Percentiles rank a stretch among this genome's conserved stretches.
Evolutionary conservation across 2,329 filamentous ascomycete species (phyloP).

Genomic region (Thermothelomyces thermophilus): DNA sequence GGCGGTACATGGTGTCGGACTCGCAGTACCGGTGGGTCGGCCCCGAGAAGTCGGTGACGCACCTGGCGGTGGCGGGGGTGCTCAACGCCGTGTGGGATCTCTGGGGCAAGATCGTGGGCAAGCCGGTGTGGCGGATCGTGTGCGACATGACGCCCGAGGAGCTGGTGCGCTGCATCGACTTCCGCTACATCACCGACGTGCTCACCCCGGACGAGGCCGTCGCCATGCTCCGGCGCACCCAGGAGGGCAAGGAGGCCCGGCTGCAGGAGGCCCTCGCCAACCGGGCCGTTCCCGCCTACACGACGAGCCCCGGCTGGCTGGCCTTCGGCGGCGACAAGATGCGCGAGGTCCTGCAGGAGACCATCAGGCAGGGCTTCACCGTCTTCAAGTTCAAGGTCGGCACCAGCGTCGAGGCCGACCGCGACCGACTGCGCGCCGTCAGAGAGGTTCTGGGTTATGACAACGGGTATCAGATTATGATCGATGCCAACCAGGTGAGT

Average conservation of each 20-base stretch:
- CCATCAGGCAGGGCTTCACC: constrained; percentile 5
- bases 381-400: constrained; percentile 10
- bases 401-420: constrained; percentile 5
- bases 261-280: not conserved
- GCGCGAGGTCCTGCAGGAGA: constrained; percentile 3
- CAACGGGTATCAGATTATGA: constrained; percentile 8
- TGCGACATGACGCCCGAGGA: constrained; percentile 5
- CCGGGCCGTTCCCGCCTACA: constrained; percentile 3
- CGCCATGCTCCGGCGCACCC: not conserved
- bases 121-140: constrained; percentile 6
- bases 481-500: constrained; percentile 9
- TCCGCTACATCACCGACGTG: constrained; percentile 5
- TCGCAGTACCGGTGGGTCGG: constrained; percentile 9
- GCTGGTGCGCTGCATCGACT: constrained; percentile 5
- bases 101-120: constrained; percentile 4
- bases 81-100: constrained; percentile 8
- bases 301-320: constrained; percentile 7
- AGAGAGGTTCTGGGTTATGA: constrained; percentile 6
- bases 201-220: constrained; percentile 4
- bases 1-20: constrained; percentile 8
- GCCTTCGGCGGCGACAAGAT: constrained; percentile 4
- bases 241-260: not conserved
- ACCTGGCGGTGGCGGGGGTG: constrained; percentile 5
- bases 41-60: constrained; percentile 4
- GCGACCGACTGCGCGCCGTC: constrained; percentile 1